phyloP scores from a whole-genome alignment of 2,329 filamentous ascomycete genomes.

The Fusarium algeriense region DNA sequence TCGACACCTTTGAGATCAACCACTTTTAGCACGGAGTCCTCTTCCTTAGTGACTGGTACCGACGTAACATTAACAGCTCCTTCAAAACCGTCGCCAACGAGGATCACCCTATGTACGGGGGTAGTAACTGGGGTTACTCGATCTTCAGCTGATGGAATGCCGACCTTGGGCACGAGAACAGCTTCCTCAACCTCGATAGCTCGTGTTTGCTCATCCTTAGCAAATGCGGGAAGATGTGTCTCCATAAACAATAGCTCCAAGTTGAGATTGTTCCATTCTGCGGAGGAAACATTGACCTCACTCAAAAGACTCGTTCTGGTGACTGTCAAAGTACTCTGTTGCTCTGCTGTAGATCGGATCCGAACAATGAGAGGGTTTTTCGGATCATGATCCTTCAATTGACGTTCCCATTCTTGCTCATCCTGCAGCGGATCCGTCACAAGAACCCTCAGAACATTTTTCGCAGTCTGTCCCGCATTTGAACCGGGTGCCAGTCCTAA shows the following conservation, averaged over 20 bases:
- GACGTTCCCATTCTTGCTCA: conserved; percentile 74
- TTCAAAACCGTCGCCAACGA: conserved; percentile 79
- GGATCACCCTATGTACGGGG: conserved; percentile 84
- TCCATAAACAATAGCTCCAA: conserved; percentile 74
- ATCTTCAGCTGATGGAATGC: conserved; percentile 75
- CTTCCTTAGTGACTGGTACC: conserved; percentile 55
- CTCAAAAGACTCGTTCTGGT: conserved; percentile 58
- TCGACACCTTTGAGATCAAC: conserved; percentile 67
- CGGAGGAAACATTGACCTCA: conserved; percentile 73
- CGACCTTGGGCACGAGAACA: conserved; percentile 80
- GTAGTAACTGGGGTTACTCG: conserved; percentile 77
- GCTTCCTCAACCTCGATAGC: conserved; percentile 67
- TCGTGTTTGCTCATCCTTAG: conserved; percentile 48
- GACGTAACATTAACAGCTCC: conserved; percentile 70
- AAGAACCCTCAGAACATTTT: conserved; percentile 75
- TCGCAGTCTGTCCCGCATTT: conserved; percentile 63
- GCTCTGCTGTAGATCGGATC: conserved; percentile 54
- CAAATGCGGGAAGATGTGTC: conserved; percentile 55
- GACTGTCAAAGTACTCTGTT: conserved; percentile 47
- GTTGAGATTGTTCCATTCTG: conserved; percentile 69
- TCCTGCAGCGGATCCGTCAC: conserved; percentile 76
- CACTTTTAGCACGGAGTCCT: conserved; percentile 63
- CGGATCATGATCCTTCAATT: conserved; percentile 65
- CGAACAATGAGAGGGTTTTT: conserved; percentile 73
- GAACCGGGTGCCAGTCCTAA: conserved; percentile 60